These are phyloP conservation scores for Peltaster fructicola DNA, from an alignment of 2,329 filamentous ascomycete genomes.

Conservation along the genomic window DNA sequence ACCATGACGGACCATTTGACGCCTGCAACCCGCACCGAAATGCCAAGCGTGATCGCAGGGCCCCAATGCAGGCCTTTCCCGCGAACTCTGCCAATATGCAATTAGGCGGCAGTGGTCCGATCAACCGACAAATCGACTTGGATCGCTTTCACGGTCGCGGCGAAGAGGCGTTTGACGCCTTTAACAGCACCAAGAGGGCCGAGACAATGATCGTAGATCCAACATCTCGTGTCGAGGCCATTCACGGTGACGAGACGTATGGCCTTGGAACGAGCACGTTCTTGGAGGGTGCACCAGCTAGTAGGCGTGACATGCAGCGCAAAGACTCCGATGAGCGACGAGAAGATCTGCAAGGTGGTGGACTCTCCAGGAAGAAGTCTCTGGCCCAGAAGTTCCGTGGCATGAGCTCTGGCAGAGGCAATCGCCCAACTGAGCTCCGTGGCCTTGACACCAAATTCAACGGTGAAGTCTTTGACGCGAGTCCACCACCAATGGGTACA, in stretches of 20 bases:
- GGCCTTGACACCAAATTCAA: conserved; percentile 37
- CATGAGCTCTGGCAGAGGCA: conserved; percentile 52
- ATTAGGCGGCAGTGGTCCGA: conserved; percentile 68
- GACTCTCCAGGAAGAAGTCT: conserved; percentile 80
- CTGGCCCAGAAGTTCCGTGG: conserved; percentile 80
- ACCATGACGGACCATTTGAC: conserved; percentile 95
- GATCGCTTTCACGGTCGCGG: conserved; percentile 72
- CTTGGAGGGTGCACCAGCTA: conserved; percentile 80
- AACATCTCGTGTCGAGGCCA: conserved; percentile 44
- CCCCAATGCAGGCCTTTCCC: conserved; percentile 93
- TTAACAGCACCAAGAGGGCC: conserved; percentile 29
- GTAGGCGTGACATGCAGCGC: conserved; percentile 59
- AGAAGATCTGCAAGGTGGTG: conserved; percentile 31
- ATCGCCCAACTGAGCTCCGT: conserved; percentile 18
- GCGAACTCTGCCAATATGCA: conserved; percentile 85
- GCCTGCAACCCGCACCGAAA: conserved; percentile 92
- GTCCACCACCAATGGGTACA: conserved; percentile 8
- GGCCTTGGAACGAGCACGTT: conserved; percentile 91
- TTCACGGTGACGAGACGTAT: conserved; percentile 69
- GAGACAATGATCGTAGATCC: conserved; percentile 45
- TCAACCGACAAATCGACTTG: conserved; percentile 68
- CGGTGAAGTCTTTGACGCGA: conserved; percentile 6
- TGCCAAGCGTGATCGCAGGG: conserved; percentile 59
- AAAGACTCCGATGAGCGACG: conserved; percentile 50
- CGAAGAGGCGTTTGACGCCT: conserved; percentile 79